Evolutionary conservation across 108 stramenopile genomes (phyloP).

Genomic region (Aurantiochytrium sp.): DNA sequence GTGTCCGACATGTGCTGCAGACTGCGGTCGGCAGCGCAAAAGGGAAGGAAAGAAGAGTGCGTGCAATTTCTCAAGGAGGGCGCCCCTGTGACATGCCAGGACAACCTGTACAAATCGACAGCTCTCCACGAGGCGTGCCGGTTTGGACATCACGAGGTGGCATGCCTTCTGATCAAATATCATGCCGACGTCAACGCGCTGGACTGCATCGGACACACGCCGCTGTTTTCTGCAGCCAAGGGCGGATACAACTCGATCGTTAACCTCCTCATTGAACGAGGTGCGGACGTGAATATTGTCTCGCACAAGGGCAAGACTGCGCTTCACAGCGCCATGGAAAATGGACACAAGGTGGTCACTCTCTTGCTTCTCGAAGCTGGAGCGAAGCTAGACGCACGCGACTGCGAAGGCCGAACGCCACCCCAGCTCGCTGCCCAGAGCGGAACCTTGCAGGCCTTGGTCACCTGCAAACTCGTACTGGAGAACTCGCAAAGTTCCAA

Average conservation of each 20-base stretch:
- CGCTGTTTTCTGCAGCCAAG: not conserved
- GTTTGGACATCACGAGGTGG: not conserved
- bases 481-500: not conserved
- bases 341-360: not conserved
- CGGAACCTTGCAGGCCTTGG: not conserved
- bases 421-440: not conserved
- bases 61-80: not conserved
- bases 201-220: constrained; percentile 9
- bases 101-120: not conserved
- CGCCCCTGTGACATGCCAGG: not conserved
- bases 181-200: not conserved
- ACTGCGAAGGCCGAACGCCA: not conserved
- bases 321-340: not conserved
- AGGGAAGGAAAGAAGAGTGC: not conserved
- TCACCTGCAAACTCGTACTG: not conserved
- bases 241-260: not conserved
- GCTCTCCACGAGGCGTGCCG: not conserved
- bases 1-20: not conserved
- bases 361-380: not conserved
- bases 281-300: not conserved
- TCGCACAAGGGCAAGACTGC: not conserved
- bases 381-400: not conserved
- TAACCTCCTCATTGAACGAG: not conserved
- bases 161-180: not conserved
- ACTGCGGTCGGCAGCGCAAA: constrained; percentile 4